Conservation (phyloP, 352 stramenopile genomes). For the Globisporangium viniferum region DNA sequence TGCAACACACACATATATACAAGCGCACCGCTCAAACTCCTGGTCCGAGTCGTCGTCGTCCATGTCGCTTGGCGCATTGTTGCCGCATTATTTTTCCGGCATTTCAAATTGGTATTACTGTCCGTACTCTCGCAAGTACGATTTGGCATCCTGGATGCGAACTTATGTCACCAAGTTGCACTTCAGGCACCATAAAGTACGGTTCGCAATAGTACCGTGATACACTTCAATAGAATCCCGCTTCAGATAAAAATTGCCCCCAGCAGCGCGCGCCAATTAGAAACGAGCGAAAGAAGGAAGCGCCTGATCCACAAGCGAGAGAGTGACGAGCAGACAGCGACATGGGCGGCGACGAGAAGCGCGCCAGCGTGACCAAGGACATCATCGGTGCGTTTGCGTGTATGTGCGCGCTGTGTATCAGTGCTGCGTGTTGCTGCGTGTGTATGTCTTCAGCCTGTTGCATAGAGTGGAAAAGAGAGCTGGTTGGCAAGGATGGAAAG, state of each 20-base stretch:
- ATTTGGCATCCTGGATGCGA: neutral
- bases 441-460: too few species aligned
- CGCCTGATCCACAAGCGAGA: neutral
- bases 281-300: constrained; percentile 3
- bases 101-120: neutral
- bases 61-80: constrained; percentile 10
- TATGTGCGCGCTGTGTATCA: neutral
- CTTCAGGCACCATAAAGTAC: neutral
- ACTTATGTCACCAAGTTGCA: neutral
- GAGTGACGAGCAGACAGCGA: neutral
- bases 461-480: too few species aligned
- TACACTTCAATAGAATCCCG: neutral
- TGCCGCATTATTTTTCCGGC: neutral
- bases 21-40: constrained; percentile 58
- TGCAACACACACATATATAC: neutral
- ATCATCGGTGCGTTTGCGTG: neutral
- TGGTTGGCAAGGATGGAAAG: too few species aligned
- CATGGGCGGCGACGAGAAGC: constrained; percentile 18
- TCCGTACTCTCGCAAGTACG: constrained; percentile 7
- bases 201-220: neutral
- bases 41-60: constrained; percentile 50
- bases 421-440: too few species aligned
- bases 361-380: constrained; percentile 7
- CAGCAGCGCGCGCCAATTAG: neutral
- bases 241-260: neutral